These are phyloP conservation scores for Isatis tinctoria DNA, from an alignment of 345 rosid genomes.

Conservation along the genomic window DNA sequence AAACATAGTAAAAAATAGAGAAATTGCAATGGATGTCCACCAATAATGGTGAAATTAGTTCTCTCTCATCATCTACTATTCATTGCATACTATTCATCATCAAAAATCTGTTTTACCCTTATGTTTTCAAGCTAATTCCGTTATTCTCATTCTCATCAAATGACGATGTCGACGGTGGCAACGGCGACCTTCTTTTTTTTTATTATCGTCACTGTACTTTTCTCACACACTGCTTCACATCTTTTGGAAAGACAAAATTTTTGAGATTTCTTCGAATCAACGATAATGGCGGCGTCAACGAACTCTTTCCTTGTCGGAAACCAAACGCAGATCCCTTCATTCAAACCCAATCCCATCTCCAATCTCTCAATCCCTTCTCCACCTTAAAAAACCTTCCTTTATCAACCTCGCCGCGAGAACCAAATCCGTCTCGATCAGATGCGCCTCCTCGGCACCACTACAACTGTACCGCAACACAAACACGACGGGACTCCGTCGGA, in stretches of 20 bases:
- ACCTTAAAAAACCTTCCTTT: constrained; percentile 19
- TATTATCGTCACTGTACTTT: not conserved
- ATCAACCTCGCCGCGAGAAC: constrained; percentile 10
- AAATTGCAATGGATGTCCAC: too few relatives aligned
- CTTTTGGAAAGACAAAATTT: not conserved
- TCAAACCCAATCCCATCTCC: not conserved
- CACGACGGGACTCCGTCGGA: too few relatives aligned
- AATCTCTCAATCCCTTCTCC: constrained; percentile 4
- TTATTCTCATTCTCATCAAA: too few relatives aligned
- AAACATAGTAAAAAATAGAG: not conserved
- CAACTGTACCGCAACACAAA: too few relatives aligned
- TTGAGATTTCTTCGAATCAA: not conserved
- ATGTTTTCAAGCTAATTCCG: too few relatives aligned
- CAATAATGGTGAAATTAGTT: too few relatives aligned
- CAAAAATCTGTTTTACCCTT: too few relatives aligned
- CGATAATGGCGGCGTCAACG: constrained; percentile 40
- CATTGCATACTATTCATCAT: too few relatives aligned
- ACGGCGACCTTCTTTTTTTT: too few relatives aligned
- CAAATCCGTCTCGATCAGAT: constrained; percentile 39
- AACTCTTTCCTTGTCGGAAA: constrained; percentile 44
- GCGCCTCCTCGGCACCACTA: constrained; percentile 48
- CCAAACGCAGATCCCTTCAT: constrained; percentile 15
- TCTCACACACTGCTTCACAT: not conserved
- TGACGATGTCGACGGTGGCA: too few relatives aligned
- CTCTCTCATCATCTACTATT: too few relatives aligned